Conservation (phyloP, 148 eudicot species). For the Rhododendron kiyosumense region DNA sequence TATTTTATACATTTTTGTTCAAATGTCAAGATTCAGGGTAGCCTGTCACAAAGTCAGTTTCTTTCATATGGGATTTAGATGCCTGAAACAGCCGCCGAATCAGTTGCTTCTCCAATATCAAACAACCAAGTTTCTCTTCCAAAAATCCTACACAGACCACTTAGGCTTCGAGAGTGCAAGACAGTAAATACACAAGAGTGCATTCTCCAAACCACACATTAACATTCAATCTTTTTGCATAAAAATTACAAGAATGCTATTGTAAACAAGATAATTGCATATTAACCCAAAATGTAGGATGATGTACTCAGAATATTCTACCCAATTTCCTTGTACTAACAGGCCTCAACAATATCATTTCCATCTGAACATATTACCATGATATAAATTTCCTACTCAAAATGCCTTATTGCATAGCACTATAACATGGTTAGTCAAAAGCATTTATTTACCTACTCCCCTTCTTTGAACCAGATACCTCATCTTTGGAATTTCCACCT, state of each 20-base stretch:
- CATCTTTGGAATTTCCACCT: constrained; percentile 99
- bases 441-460: constrained; percentile 99
- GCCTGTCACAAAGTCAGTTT: background rate
- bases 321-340: constrained; percentile 17
- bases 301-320: background rate
- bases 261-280: background rate
- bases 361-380: constrained; percentile 24
- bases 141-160: background rate
- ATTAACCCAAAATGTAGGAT: background rate
- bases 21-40: background rate
- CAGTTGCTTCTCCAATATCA: background rate
- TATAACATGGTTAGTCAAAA: constrained; percentile 68
- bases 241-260: background rate
- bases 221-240: background rate
- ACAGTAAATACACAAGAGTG: background rate
- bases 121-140: background rate
- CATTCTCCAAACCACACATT: background rate
- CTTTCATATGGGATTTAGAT: background rate
- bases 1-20: background rate
- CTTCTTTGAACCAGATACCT: constrained; percentile 99
- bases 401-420: constrained; percentile 49
- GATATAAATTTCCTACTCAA: constrained; percentile 26
- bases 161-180: background rate
- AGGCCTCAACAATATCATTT: constrained; percentile 17
- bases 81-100: background rate